Evolutionary conservation across 305 asterid genomes (phyloP).

Genomic region (Rubia peregrina): DNA sequence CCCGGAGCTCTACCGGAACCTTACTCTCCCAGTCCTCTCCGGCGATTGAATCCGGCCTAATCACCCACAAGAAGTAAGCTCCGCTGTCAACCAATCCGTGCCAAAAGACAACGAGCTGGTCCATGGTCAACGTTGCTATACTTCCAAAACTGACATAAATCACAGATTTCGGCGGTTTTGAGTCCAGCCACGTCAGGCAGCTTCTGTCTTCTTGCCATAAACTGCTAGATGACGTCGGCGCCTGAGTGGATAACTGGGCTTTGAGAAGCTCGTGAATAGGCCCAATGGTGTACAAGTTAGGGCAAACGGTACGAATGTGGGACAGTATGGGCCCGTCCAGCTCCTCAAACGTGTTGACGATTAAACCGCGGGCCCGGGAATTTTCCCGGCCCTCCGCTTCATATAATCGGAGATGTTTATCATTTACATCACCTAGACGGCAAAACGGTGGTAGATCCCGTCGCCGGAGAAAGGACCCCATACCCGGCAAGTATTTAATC

Average conservation of each 20-base stretch:
- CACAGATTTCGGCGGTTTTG: slow-evolving; percentile 15
- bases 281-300: slow-evolving; percentile 17
- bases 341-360: slow-evolving; percentile 20
- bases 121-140: slow-evolving; percentile 8
- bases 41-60: slow-evolving; percentile 16
- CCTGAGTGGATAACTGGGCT: not conserved
- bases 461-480: slow-evolving; percentile 23
- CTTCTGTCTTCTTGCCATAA: slow-evolving; percentile 21
- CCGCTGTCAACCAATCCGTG: slow-evolving; percentile 13
- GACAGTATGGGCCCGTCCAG: slow-evolving; percentile 16
- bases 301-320: slow-evolving; percentile 15
- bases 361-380: slow-evolving; percentile 14
- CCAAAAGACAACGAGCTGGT: slow-evolving; percentile 17
- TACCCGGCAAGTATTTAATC: slow-evolving; percentile 11
- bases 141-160: slow-evolving; percentile 21
- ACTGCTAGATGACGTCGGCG: slow-evolving; percentile 13
- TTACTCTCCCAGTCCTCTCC: not conserved
- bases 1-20: slow-evolving; percentile 11
- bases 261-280: slow-evolving; percentile 5
- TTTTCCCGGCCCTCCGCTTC: not conserved
- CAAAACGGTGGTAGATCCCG: slow-evolving; percentile 45
- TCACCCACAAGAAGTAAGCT: slow-evolving; percentile 14
- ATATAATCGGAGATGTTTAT: slow-evolving; percentile 1
- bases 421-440: slow-evolving; percentile 23
- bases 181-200: slow-evolving; percentile 20